Evolutionary conservation across 805 yeast species (phyloP), one percentile per base, ranked within the genome.

Genomic region (Saccharomyces kudriavzevii): DNA sequence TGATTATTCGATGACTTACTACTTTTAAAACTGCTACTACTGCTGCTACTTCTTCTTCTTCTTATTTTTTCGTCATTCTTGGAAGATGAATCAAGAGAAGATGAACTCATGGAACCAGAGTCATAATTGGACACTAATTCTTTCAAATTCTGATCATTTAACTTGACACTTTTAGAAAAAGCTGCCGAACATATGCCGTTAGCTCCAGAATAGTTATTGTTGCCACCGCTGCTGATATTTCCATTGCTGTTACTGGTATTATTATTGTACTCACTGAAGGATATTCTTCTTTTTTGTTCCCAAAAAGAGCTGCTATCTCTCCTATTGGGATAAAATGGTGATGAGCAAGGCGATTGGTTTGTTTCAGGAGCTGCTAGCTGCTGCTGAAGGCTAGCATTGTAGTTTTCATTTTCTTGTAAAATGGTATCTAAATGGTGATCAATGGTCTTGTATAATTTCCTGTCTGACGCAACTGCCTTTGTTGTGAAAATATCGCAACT

Each of bases 401-500:
- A 62, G 24, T 63, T 62, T 56, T 67, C 71, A 53, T 68, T 69
- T 52, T 69, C 72, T 52, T 72, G 75, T 26, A 76, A 63, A 26
- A 77, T 68, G 9, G 77, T 68, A 56, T 85, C 87, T 54, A 89
- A 77, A 63, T 88, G 92, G 60, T 85, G 82, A 66, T 90, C 97
- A 46, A 94, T 83, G 0, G 91, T 83, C 69, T 89, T 89, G 74
- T 87, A 89, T 28, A 92, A 78, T 70, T 91, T 91, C 60, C 90
- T 79, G 70, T 94, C 99, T 1, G 92, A 79, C 1, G 94, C 89
- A 25, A 91, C 89, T 1, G 97, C 90, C 64, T 92, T 94, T 1
- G 99, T 94, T 1, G 98, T 88, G 65, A 89, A 94, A 49, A 94
- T 77, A 66, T 94, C 99, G 67, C 96, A 85, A 26, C 96, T 90